These are phyloP conservation scores for Tympanopsis confertula DNA, from an alignment of 2,329 filamentous ascomycete species.

Conservation along the genomic window DNA sequence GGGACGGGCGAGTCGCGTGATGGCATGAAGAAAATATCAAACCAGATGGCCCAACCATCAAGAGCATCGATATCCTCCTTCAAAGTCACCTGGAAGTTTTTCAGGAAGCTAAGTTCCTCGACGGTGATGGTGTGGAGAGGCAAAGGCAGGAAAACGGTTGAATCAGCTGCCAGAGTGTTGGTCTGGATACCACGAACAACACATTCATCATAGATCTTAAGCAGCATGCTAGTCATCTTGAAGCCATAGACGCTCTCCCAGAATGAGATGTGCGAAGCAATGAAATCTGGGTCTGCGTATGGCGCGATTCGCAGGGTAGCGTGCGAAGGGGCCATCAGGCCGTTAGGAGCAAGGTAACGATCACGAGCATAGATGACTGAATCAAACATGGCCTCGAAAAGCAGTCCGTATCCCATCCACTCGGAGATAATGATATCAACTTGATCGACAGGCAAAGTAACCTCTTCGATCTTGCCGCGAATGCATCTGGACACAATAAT, in stretches of 20 bases:
- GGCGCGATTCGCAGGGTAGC: conserved; percentile 75
- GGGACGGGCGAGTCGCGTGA: conserved; percentile 33
- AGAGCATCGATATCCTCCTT: conserved; percentile 52
- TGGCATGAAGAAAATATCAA: conserved; percentile 81
- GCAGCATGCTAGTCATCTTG: conserved; percentile 83
- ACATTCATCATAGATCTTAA: conserved; percentile 71
- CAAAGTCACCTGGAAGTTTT: conserved; percentile 52
- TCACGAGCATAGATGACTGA: conserved; percentile 83
- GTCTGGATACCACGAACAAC: conserved; percentile 62
- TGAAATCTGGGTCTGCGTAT: conserved; percentile 64
- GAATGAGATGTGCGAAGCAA: conserved; percentile 68
- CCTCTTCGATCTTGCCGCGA: conserved; percentile 79
- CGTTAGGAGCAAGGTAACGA: conserved; percentile 68
- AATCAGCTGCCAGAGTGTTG: conserved; percentile 43
- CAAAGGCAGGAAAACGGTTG: conserved; percentile 60
- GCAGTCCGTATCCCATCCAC: conserved; percentile 92
- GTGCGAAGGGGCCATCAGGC: conserved; percentile 78
- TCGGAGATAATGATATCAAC: conserved; percentile 94
- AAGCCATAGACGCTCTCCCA: conserved; percentile 94
- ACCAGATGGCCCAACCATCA: conserved; percentile 88
- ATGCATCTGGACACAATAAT: conserved; percentile 54
- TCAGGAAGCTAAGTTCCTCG: conserved; percentile 65
- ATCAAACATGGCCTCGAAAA: conserved; percentile 94
- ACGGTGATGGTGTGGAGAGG: conserved; percentile 64
- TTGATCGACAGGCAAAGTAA: conserved; percentile 62